phyloP scores from a whole-genome alignment of 768 basidiomycete genomes.

The Kockovaella imperatae region DNA sequence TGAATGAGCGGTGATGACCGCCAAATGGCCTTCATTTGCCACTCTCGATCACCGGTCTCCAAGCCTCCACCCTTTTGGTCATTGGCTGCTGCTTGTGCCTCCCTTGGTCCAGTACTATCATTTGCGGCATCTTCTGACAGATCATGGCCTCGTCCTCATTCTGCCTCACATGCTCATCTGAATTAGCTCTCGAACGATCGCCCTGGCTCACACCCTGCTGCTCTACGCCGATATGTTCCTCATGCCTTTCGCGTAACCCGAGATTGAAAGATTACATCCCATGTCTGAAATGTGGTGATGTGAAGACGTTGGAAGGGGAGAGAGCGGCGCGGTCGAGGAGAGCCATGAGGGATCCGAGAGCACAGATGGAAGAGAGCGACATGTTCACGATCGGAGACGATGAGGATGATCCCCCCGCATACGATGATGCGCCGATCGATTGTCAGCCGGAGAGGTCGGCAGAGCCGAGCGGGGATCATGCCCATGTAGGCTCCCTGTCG shows the following conservation, averaged over 20 bases:
- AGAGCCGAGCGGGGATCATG: neutral
- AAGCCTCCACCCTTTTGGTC: no score
- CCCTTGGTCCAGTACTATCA: no score
- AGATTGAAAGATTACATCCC: constrained; percentile 36
- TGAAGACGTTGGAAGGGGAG: constrained; percentile 11
- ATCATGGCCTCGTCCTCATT: no score
- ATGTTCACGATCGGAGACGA: constrained; percentile 30
- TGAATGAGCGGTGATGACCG: no score
- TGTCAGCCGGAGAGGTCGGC: constrained; percentile 6
- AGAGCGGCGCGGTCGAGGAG: constrained; percentile 2
- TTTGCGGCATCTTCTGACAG: no score
- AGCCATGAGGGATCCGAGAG: constrained; percentile 1
- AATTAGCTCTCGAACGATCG: constrained; percentile 3
- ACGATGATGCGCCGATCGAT: no score
- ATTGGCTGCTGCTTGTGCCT: no score
- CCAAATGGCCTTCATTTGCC: no score
- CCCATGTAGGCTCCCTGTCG: no score
- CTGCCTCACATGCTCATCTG: constrained; percentile 34
- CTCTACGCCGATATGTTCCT: constrained; percentile 29
- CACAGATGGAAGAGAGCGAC: constrained; percentile 10
- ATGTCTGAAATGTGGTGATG: constrained; percentile 38
- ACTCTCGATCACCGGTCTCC: no score
- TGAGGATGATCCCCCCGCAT: constrained; percentile 18
- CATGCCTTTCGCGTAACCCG: constrained; percentile 31
- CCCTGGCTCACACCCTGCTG: constrained; percentile 37